Conservation (phyloP, 1,284 basidiomycete species). For the Pyrrhoderma lamaoense region DNA sequence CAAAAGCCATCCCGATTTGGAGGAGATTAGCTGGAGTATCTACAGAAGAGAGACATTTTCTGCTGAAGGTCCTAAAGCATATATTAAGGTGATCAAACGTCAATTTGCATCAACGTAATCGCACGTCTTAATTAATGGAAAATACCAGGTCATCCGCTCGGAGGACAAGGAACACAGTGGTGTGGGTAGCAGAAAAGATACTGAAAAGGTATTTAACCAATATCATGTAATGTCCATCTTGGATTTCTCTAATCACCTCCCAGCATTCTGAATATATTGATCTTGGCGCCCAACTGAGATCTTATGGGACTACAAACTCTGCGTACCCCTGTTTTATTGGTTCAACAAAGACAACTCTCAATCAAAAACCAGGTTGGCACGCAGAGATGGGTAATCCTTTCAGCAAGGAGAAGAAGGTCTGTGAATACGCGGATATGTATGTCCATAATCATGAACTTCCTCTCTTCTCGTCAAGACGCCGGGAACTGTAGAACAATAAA, state of each 20-base stretch:
- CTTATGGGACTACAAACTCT: no score
- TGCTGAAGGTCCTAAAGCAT: slow-evolving; percentile 4
- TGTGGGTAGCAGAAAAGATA: no score
- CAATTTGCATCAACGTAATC: no score
- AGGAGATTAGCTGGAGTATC: slow-evolving; percentile 16
- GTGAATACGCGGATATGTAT: neutral
- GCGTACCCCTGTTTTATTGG: slow-evolving; percentile 11
- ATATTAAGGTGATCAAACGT: slow-evolving; percentile 3
- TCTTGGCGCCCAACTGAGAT: no score
- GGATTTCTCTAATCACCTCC: no score
- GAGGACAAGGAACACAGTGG: no score
- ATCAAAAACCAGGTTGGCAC: slow-evolving; percentile 17
- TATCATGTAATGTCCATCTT: no score
- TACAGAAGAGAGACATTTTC: slow-evolving; percentile 8
- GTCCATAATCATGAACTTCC: no score
- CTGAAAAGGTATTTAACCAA: no score
- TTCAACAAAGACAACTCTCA: slow-evolving; percentile 11
- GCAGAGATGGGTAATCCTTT: slow-evolving; percentile 18
- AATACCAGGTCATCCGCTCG: neutral
- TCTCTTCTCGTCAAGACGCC: no score
- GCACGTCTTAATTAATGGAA: neutral
- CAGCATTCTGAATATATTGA: no score
- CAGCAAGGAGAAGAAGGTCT: slow-evolving; percentile 2
- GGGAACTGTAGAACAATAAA: no score
- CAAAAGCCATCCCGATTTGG: neutral